Conservation (phyloP, 1,284 basidiomycete genomes). For the Stygiomarasmius scandens region DNA sequence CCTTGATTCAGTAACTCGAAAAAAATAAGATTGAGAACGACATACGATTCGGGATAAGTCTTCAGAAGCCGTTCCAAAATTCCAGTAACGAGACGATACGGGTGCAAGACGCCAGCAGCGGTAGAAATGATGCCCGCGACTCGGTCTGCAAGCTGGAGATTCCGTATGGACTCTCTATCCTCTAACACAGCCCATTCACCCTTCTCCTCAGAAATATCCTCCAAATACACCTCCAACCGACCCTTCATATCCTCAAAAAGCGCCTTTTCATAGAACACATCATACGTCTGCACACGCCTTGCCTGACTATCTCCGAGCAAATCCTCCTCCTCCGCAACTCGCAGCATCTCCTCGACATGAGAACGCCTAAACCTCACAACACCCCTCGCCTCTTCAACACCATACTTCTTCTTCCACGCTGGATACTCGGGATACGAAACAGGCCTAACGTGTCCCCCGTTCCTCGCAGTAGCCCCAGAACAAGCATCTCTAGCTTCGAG, state of each 20-base stretch:
- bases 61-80: slow-evolving; percentile 49
- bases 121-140: slow-evolving; percentile 50
- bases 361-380: slow-evolving; percentile 63
- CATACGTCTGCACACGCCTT: slow-evolving; percentile 50
- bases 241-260: slow-evolving; percentile 42
- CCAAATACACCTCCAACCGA: slow-evolving; percentile 40
- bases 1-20: no score
- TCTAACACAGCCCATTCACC: slow-evolving; percentile 38
- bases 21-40: not conserved
- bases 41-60: slow-evolving; percentile 42
- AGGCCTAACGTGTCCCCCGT: slow-evolving; percentile 73
- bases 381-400: slow-evolving; percentile 48
- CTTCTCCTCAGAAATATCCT: slow-evolving; percentile 49
- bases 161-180: slow-evolving; percentile 31
- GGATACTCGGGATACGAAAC: slow-evolving; percentile 62
- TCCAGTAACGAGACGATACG: slow-evolving; percentile 58
- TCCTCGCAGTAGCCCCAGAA: slow-evolving; percentile 72
- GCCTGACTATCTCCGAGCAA: slow-evolving; percentile 49
- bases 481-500: slow-evolving; percentile 71
- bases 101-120: slow-evolving; percentile 54
- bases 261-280: slow-evolving; percentile 44
- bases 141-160: slow-evolving; percentile 42
- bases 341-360: slow-evolving; percentile 52
- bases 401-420: slow-evolving; percentile 49
- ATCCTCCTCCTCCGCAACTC: slow-evolving; percentile 49